Base-by-base conservation (phyloP, 2,329 filamentous ascomycete species). In the Colletotrichum tropicale region DNA sequence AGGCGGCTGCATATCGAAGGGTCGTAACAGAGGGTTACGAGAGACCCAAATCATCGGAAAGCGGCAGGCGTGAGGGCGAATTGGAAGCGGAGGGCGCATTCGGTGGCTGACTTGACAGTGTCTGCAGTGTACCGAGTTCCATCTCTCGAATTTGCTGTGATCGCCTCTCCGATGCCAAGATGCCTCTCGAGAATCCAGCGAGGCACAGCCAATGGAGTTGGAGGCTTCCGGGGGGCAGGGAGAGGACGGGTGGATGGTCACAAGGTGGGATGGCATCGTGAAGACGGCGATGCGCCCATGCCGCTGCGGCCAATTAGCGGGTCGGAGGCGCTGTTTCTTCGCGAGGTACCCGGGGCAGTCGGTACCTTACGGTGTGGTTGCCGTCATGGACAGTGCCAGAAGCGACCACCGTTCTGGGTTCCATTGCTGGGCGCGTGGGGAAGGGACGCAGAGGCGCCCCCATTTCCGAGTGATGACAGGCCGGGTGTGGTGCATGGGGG, bases 261-360 rank as follows among this genome's bases (percentile, higher is more conserved):
- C 36, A 32, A 24, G 62, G 62, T 36, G 48, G 43, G 16, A 56
- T 56, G 55, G 67, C 26, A 52, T 62, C 67, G 67, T 70, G 67
- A 38, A 38, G 61, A 67, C 26, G 55, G 61, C 69, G 69, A 67
- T 61, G 65, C 73, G 64, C 24, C 64, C 24, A 58, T 34, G 70
- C 28, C 21, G 74, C 74, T 76, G 74, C 74, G 74, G 74, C 70
- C 70, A 68, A 68, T 73, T 74, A 69, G 74, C 74, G 74, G 74
- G 74, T 73, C 74, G 70, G n/a, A 60, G 74, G 70, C 70, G 48
- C 70, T 76, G 70, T 65, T 76, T 73, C 70, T 56, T 38, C 36
- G 66, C 58, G 8, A 24, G 58, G 26, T 34, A 13, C 6, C 66
- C 48, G 55, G 65, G 43, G 67, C 66, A 58, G 43, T 71, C 55